A percentile compares a stretch with the other conserved stretches of the same genome.
phyloP scores from a whole-genome alignment of 805 yeast genomes.

The Saturnispora bothae region DNA sequence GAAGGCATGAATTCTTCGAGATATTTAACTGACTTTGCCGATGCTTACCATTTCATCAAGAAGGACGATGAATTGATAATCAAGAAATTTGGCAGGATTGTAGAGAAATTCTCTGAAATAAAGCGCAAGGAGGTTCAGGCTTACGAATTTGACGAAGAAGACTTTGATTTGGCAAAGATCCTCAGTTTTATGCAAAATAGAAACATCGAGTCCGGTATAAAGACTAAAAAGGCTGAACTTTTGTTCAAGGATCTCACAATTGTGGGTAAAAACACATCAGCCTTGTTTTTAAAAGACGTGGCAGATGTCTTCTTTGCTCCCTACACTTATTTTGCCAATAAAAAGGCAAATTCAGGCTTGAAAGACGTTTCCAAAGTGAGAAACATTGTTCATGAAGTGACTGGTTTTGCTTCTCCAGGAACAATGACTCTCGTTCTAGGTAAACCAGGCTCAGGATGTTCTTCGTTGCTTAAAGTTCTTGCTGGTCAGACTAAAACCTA shows the following conservation, averaged over 20 bases:
- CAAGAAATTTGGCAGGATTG: conserved; percentile 13
- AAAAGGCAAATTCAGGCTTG: conserved; percentile 5
- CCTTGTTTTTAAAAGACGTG: conserved; percentile 34
- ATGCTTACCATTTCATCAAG: background rate
- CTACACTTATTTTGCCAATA: conserved; percentile 8
- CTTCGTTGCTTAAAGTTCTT: conserved; percentile 38
- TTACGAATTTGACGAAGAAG: conserved; percentile 17
- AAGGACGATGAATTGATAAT: background rate
- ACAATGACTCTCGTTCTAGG: conserved; percentile 45
- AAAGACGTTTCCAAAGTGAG: conserved; percentile 14
- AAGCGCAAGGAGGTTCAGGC: conserved; percentile 15
- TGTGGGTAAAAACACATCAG: conserved; percentile 37
- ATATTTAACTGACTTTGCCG: conserved; percentile 4
- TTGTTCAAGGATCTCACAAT: conserved; percentile 32
- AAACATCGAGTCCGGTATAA: conserved; percentile 36
- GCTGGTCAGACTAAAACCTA: conserved; percentile 36
- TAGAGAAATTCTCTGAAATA: conserved; percentile 15
- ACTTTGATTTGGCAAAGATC: conserved; percentile 31
- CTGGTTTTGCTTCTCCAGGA: conserved; percentile 33
- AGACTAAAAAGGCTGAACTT: conserved; percentile 32
- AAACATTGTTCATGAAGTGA: conserved; percentile 18
- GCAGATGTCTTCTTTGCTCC: conserved; percentile 30
- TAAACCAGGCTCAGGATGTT: conserved; percentile 58
- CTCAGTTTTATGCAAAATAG: conserved; percentile 29
- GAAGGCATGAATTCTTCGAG: no score